A percentile compares a stretch with the other conserved stretches of the same genome.
Conservation (phyloP, 2,329 filamentous ascomycete species). For the Emergomyces pasteurianus region DNA sequence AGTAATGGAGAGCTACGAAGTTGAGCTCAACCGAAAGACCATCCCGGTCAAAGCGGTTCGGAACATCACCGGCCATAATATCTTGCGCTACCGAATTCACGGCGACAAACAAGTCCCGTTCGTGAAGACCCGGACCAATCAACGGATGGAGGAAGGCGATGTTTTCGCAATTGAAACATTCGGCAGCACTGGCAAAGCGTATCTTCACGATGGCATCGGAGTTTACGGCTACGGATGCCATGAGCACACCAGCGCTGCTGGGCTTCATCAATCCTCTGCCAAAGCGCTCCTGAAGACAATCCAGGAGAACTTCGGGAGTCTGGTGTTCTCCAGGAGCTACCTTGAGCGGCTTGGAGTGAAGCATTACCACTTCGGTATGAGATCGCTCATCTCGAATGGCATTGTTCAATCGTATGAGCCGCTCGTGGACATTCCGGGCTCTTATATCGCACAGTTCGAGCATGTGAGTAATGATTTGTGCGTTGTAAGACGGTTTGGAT, state of each 20-base stretch:
- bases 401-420: constrained; percentile 47
- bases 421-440: constrained; percentile 46
- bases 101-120: constrained; percentile 46
- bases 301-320: constrained; percentile 49
- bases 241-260: constrained; percentile 26
- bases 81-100: constrained; percentile 43
- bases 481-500: constrained; percentile 16
- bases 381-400: constrained; percentile 44
- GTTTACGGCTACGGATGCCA: constrained; percentile 43
- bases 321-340: constrained; percentile 51
- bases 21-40: constrained; percentile 38
- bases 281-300: constrained; percentile 47
- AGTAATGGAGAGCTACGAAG: constrained; percentile 51
- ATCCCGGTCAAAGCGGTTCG: constrained; percentile 44
- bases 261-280: constrained; percentile 42
- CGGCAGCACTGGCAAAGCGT: constrained; percentile 43
- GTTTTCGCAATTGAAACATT: constrained; percentile 50
- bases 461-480: constrained; percentile 29
- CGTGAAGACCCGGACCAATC: constrained; percentile 37
- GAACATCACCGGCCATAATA: constrained; percentile 45
- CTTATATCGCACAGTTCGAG: constrained; percentile 54
- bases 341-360: constrained; percentile 52
- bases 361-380: constrained; percentile 48
- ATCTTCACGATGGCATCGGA: constrained; percentile 38
- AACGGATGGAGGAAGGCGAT: constrained; percentile 49